Evolutionary conservation across 371 early-diverging fungal species (phyloP).

Genomic region (Mortierella sp.): DNA sequence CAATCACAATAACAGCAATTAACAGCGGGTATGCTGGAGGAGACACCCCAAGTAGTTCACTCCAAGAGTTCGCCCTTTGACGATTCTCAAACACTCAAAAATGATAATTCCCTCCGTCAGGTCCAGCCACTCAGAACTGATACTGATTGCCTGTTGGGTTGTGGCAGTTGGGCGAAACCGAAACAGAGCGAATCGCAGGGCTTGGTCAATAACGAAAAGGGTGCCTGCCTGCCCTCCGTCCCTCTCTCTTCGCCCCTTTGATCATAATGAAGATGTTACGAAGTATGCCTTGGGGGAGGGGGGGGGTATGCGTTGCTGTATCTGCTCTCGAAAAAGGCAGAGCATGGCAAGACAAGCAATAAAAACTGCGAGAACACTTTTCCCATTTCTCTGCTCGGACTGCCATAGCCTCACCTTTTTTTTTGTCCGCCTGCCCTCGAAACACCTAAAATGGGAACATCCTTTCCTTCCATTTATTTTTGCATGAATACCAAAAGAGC

Average conservation of each 20-base stretch:
- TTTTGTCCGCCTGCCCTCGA: background rate
- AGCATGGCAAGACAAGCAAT: background rate
- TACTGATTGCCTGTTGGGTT: background rate
- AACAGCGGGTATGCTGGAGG: background rate
- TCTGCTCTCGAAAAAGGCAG: background rate
- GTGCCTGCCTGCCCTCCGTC: too few species aligned
- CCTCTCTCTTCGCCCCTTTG: too few species aligned
- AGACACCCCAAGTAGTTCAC: background rate
- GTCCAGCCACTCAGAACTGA: background rate
- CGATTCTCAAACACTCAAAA: background rate
- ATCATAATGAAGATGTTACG: background rate
- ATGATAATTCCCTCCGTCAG: background rate
- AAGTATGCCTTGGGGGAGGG: background rate
- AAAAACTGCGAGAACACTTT: background rate
- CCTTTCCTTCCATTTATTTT: background rate
- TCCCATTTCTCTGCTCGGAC: background rate
- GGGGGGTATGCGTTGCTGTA: background rate
- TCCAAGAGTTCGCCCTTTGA: background rate
- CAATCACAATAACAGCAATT: background rate
- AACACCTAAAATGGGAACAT: background rate
- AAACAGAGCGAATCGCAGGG: background rate
- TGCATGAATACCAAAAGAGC: background rate
- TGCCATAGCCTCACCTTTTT: background rate
- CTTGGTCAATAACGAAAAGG: background rate
- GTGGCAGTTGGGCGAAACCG: background rate